A percentile compares a stretch with the other conserved stretches of the same genome.
phyloP scores from a whole-genome alignment of 2,329 filamentous ascomycete species.

The Alternaria gansuensis region DNA sequence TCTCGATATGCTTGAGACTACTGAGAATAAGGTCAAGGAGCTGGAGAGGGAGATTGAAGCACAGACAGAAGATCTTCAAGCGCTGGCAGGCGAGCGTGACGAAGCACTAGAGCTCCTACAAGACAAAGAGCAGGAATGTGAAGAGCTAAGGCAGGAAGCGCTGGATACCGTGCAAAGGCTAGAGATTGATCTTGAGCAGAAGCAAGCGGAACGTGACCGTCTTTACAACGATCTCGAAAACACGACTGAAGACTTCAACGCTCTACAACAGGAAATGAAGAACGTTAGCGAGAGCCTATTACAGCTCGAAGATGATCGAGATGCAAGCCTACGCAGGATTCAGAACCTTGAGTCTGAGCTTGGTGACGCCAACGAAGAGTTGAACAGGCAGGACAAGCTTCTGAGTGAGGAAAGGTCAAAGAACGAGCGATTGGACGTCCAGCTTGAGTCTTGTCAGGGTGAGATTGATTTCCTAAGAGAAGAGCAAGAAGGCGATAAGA shows the following conservation, averaged over 20 bases:
- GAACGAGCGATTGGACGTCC: conserved; percentile 84
- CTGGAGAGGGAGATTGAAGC: conserved; percentile 84
- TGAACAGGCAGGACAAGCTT: conserved; percentile 84
- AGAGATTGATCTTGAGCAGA: conserved; percentile 73
- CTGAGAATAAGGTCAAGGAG: conserved; percentile 66
- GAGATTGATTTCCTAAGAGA: conserved; percentile 96
- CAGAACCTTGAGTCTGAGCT: conserved; percentile 84
- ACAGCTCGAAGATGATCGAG: conserved; percentile 87
- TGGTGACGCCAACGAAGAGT: conserved; percentile 82
- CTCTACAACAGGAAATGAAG: conserved; percentile 93
- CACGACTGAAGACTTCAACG: conserved; percentile 84
- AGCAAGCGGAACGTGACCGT: conserved; percentile 73
- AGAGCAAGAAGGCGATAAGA: conserved; percentile 97
- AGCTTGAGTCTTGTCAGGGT: conserved; percentile 89
- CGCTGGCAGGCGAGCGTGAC: conserved; percentile 83
- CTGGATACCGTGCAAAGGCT: conserved; percentile 67
- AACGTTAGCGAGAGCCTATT: conserved; percentile 87
- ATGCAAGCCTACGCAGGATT: conserved; percentile 79
- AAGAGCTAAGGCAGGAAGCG: conserved; percentile 65
- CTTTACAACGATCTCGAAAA: conserved; percentile 77
- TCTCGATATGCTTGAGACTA: conserved; percentile 78
- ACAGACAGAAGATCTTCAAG: conserved; percentile 79
- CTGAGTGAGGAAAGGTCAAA: conserved; percentile 87
- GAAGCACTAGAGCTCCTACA: conserved; percentile 80
- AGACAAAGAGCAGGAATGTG: conserved; percentile 64